Percentiles rank a stretch among this genome's conserved stretches.
These are phyloP conservation scores for Penicillium paradoxum DNA, from an alignment of 495 filamentous ascomycete species.

Conservation along the genomic window DNA sequence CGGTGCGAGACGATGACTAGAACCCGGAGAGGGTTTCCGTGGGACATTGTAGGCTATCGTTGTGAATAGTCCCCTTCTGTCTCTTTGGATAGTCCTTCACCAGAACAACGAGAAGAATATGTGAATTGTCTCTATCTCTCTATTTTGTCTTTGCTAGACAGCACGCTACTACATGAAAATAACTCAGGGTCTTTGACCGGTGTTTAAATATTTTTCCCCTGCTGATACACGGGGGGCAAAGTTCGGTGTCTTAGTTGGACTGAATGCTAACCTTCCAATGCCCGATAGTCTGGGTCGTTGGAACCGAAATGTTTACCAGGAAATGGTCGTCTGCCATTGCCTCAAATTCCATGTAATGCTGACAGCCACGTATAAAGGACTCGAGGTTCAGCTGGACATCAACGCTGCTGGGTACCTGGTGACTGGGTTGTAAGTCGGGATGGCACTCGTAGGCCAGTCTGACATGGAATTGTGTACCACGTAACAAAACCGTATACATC, in stretches of 20 bases:
- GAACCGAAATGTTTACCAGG: neutral
- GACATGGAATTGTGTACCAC: constrained; percentile 4
- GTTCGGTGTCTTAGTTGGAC: constrained; percentile 4
- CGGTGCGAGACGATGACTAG: constrained; percentile 26
- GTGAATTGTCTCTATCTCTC: neutral
- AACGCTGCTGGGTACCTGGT: constrained; percentile 4
- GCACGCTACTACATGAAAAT: neutral
- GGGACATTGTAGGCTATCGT: constrained; percentile 8
- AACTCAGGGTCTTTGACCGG: neutral
- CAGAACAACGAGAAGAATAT: neutral
- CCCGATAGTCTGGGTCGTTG: neutral
- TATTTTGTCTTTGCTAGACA: neutral
- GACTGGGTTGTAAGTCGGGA: neutral
- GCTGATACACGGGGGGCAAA: neutral
- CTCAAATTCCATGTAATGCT: neutral
- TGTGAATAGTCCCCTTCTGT: neutral
- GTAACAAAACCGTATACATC: neutral
- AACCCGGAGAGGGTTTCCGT: constrained; percentile 15
- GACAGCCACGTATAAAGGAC: neutral
- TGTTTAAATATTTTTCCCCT: neutral
- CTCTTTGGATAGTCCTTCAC: neutral
- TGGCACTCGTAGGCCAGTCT: neutral
- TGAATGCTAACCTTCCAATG: constrained; percentile 10
- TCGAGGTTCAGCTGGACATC: constrained; percentile 1
- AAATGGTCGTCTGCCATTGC: neutral